Conservation (phyloP, 139 green algal genomes). For the Eudorina sp. region DNA sequence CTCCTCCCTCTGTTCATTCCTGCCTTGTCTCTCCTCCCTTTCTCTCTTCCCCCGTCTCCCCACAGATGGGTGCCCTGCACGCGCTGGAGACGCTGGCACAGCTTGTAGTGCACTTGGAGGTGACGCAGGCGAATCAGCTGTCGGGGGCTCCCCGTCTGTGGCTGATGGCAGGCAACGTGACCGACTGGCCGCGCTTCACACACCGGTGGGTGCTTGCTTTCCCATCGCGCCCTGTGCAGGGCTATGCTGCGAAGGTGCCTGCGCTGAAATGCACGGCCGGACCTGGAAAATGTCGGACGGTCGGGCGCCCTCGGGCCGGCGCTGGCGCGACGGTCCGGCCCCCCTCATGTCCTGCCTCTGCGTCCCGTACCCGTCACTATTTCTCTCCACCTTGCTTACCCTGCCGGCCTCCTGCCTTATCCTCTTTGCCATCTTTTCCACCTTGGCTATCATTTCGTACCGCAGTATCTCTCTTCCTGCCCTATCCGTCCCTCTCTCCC, state of each 20-base stretch:
- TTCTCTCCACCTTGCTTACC: background rate
- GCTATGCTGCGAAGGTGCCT: too few species aligned
- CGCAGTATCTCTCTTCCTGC: too few species aligned
- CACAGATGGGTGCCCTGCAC: constrained; percentile 60
- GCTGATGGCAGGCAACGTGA: constrained; percentile 44
- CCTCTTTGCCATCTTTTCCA: background rate
- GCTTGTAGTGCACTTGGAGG: constrained; percentile 49
- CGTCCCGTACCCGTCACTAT: background rate
- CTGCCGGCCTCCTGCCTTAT: background rate
- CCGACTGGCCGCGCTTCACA: constrained; percentile 64
- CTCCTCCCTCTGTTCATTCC: too few species aligned
- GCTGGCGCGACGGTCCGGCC: too few species aligned
- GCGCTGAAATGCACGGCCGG: too few species aligned
- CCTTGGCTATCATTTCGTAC: too few species aligned
- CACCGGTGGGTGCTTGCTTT: constrained; percentile 37
- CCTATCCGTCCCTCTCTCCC: background rate
- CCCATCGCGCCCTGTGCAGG: background rate
- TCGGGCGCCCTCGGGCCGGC: too few species aligned
- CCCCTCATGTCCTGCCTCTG: too few species aligned
- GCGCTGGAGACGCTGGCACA: constrained; percentile 74
- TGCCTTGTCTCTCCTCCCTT: too few species aligned
- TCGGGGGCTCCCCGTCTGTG: constrained; percentile 32
- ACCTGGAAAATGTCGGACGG: too few species aligned
- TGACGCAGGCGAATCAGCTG: background rate
- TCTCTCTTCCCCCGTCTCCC: too few species aligned